Conservation (phyloP, 2,329 filamentous ascomycete genomes). For the Epichloe sylvatica region DNA sequence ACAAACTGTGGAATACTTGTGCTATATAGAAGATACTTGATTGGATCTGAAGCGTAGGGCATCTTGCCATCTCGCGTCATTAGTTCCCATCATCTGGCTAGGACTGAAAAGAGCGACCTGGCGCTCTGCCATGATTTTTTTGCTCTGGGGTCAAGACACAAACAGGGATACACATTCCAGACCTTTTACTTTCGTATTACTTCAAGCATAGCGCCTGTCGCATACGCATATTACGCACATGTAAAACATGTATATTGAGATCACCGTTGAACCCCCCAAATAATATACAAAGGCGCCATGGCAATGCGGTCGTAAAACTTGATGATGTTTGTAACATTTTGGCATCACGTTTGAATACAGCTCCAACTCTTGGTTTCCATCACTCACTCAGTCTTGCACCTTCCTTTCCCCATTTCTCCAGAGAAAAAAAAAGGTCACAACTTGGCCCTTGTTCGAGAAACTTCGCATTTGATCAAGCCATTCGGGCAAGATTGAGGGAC, state of each 20-base stretch:
- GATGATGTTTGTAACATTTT: not conserved
- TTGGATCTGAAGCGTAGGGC: not conserved
- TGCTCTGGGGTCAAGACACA: no score
- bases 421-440: not conserved
- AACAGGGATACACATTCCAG: not conserved
- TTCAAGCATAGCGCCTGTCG: not conserved
- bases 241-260: not conserved
- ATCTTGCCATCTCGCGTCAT: not conserved
- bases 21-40: not conserved
- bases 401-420: not conserved
- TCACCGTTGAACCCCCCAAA: not conserved
- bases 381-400: not conserved
- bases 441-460: slow-evolving; percentile 39
- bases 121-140: no score
- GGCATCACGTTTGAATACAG: not conserved
- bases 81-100: no score
- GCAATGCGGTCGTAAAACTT: not conserved
- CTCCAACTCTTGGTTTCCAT: not conserved
- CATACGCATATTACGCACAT: not conserved
- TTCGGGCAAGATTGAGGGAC: slow-evolving; percentile 88
- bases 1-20: not conserved
- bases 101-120: no score
- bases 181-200: not conserved
- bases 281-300: not conserved
- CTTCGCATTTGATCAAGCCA: slow-evolving; percentile 87